Evolutionary conservation across 2,329 filamentous ascomycete species (phyloP).

Genomic region (Xylariaceae sp.): DNA sequence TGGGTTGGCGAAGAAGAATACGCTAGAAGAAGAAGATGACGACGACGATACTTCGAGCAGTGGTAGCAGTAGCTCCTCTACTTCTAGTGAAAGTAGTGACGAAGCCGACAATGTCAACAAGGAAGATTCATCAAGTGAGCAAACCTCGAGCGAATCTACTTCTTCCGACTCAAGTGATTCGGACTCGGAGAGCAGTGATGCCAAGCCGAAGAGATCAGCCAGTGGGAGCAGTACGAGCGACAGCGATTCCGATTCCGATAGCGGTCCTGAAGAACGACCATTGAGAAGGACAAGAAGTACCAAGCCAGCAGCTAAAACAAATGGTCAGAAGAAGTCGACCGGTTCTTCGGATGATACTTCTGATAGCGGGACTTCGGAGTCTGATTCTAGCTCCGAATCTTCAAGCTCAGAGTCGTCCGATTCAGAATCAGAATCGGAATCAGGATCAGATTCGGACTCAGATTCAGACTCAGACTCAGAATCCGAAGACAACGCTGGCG

Average conservation of each 20-base stretch:
- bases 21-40: conserved; percentile 2
- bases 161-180: conserved; percentile 17
- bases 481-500: background rate
- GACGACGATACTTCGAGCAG: conserved; percentile 26
- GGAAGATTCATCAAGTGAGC: background rate
- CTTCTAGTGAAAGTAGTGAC: conserved; percentile 21
- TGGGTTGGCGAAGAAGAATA: conserved; percentile 17
- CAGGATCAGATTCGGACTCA: conserved; percentile 6
- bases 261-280: conserved; percentile 21
- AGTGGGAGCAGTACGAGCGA: conserved; percentile 9
- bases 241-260: conserved; percentile 20
- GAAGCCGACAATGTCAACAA: conserved; percentile 18
- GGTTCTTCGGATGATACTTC: conserved; percentile 9
- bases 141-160: background rate
- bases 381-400: conserved; percentile 1
- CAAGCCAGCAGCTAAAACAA: background rate
- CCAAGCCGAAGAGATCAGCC: background rate
- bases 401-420: background rate
- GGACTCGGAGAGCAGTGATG: conserved; percentile 7
- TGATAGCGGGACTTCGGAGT: background rate
- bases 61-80: conserved; percentile 22
- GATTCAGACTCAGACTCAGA: background rate
- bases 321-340: conserved; percentile 7
- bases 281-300: background rate
- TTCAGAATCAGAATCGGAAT: background rate